A percentile compares a stretch with the other conserved stretches of the same genome.
Evolutionary conservation across 148 eudicot species (phyloP).

Genomic region (Vaccinium myrtillus): DNA sequence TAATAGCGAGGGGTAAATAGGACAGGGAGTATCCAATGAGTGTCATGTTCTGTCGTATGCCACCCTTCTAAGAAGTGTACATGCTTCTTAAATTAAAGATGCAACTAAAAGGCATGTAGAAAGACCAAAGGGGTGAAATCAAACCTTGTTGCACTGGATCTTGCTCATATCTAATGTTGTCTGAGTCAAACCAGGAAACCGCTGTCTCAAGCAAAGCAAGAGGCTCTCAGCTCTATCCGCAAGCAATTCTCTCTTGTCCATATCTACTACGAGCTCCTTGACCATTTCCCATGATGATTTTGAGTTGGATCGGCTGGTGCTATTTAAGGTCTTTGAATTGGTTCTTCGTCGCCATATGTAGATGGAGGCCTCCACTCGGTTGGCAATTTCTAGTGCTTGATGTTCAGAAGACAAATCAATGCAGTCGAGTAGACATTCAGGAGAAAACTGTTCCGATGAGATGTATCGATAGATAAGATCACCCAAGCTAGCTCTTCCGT

Average conservation of each 20-base stretch:
- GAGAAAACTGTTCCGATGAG: conserved; percentile 53
- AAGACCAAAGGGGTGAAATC: background rate
- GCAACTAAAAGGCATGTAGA: background rate
- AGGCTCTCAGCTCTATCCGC: conserved; percentile 69
- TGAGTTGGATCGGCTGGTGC: conserved; percentile 34
- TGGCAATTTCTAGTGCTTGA: conserved; percentile 60
- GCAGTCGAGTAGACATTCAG: conserved; percentile 59
- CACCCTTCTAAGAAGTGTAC: background rate
- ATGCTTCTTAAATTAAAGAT: background rate
- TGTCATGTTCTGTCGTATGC: background rate
- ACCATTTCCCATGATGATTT: conserved; percentile 71
- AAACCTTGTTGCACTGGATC: conserved; percentile 66
- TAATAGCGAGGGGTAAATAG: background rate
- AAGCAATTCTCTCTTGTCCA: conserved; percentile 50
- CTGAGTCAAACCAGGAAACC: conserved; percentile 71
- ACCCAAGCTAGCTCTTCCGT: conserved; percentile 55
- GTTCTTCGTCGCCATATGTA: conserved; percentile 52
- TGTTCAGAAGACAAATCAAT: conserved; percentile 67
- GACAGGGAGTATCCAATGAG: background rate
- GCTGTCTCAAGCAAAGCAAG: conserved; percentile 49
- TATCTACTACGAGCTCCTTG: conserved; percentile 52
- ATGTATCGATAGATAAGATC: conserved; percentile 56
- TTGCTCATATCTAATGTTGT: conserved; percentile 68
- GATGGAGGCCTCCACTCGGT: conserved; percentile 59
- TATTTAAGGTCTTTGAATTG: conserved; percentile 29